Base-by-base conservation (phyloP, 306 rosid genomes). In the Prunus mongolica region DNA sequence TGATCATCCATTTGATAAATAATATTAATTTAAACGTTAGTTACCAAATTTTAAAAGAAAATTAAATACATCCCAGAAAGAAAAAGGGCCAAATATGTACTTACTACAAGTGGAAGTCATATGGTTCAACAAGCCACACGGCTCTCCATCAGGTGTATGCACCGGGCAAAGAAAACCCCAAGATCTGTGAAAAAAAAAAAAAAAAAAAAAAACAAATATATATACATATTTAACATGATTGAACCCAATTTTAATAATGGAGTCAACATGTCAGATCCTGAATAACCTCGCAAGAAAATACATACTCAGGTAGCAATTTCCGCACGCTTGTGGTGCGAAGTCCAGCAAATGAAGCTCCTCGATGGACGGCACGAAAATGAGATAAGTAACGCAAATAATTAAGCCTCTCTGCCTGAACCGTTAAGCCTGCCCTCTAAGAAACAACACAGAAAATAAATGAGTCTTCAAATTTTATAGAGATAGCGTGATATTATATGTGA, bases 141-240 rank as follows among this genome's bases (percentile, higher is more conserved):
- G 98, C 67, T 87, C 98, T 76, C 98, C 98, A 87, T 95, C 98
- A 83, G 98, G 98, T 46, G 98, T 95, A 82, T 95, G 97, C 69
- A 95, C 98, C 32, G 97, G 98, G 83, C 98, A 95, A 79, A 95
- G 90, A 85, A 95, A 95, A 69, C 97, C 98, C 98, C 98, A 95
- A 75, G 98, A 92, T 81, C 98, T 95, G 72, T 66, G 81, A 45
- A 30, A 41, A 28, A 71, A 41, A 71, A 2, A 2, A 32, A 66
- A 32, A 10, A 80, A 58, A 67, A 51, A 50, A 25, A 28, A 71
- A 50, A 71, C 2, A 34, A 61, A 34, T 11, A 80, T 67, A 64
- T 38, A 50, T 12, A 3, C 20, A 6, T 58, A 14, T 24, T 49
- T 12, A 13, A 12, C 22, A 7, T 7, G 77, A 60, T 27, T 16